Evolutionary conservation across 257 asterid genomes (phyloP).

Genomic region (Vinca minor): DNA sequence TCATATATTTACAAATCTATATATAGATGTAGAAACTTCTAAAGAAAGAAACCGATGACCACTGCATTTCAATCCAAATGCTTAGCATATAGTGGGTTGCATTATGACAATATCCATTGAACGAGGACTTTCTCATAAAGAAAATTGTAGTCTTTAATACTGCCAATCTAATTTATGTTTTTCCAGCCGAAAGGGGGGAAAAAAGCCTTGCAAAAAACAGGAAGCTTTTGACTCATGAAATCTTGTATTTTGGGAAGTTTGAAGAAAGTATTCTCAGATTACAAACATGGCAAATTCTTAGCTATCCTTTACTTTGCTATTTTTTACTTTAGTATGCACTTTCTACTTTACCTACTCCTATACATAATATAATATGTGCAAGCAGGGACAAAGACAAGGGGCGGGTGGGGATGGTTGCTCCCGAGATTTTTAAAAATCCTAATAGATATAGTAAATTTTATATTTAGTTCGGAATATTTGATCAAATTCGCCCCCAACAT

Average conservation of each 20-base stretch:
- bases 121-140: not conserved
- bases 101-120: constrained; percentile 11
- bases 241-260: not conserved
- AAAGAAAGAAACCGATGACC: constrained; percentile 5
- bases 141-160: not conserved
- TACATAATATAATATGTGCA: too few relatives aligned
- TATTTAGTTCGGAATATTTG: too few relatives aligned
- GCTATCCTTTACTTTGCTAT: not conserved
- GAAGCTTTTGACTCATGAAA: constrained; percentile 7
- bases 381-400: too few relatives aligned
- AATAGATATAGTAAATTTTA: too few relatives aligned
- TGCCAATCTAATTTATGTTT: constrained; percentile 11
- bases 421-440: too few relatives aligned
- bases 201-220: not conserved
- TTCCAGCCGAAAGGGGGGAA: constrained; percentile 22
- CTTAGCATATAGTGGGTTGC: constrained; percentile 7
- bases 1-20: not conserved
- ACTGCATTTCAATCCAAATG: constrained; percentile 7
- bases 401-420: too few relatives aligned
- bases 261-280: not conserved
- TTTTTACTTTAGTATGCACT: not conserved
- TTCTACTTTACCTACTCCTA: not conserved
- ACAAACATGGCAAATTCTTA: not conserved
- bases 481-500: too few relatives aligned
- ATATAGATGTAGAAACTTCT: not conserved